Base-by-base conservation (phyloP, 768 basidiomycete species). In the Amanita rimosa region DNA sequence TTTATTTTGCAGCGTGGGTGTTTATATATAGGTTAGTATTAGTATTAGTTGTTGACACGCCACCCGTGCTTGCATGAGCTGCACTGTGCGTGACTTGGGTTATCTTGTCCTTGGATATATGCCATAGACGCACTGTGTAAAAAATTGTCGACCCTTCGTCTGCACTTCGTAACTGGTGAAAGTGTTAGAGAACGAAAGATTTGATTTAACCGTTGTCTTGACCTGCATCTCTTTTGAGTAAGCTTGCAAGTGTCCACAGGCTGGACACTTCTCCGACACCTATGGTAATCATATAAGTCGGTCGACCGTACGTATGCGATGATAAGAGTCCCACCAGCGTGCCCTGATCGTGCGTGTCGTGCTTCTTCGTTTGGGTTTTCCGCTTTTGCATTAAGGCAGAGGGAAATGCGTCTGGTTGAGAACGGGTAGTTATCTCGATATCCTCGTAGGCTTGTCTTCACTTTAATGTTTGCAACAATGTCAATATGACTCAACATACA, bases 61-160 rank as follows among this genome's bases (percentile, higher is more conserved):
- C 85, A 90, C 36, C 84, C 84, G 54, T 85, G 76, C 59, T 79
- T 80, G 73, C 86, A 88, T 44, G 75, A 72, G 26, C 71, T 75
- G 52, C 86, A 90, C 88, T 90, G 60, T 59, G 55, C 53, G 44
- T 36, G 48, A 39, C 41, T 48, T 50, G 54, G 48, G 54, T 45
- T 55, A 48, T 22, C 17, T 33, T 46, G 26, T 14, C 31, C 33
- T 48, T 31, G 43, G 26, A 37, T 3, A 27, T 21, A 27, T 29
- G 17, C 22, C 26, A 42, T 43, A 53, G 27, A 72, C 85, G 52
- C 61, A 92, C 92, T n/a, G 83, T 90, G 64, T 94, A 96, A 63
- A 95, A 83, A 57, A 94, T 82, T 10, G 92, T 96, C 27, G 89
- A 88, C 3, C 93, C 93, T 72, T 95, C 93, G 64, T 95, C 93